phyloP scores from a whole-genome alignment of 2,329 filamentous ascomycete species.

The Cladosporium phlei region DNA sequence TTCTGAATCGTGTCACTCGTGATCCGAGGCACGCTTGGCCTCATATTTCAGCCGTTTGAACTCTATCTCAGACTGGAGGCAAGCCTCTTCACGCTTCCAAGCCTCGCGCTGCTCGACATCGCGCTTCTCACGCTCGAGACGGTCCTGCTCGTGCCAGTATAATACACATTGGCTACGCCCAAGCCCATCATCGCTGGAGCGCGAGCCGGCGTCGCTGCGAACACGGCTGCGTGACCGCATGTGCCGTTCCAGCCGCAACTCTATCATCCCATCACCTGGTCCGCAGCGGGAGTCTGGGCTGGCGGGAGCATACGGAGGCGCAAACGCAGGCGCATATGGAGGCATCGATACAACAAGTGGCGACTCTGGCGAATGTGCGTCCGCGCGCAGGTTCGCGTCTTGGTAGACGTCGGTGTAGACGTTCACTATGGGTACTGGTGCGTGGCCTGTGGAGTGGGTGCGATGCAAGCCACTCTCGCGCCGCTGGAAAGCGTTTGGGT shows the following conservation, averaged over 20 bases:
- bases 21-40: conserved; percentile 29
- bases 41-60: conserved; percentile 29
- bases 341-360: conserved; percentile 20
- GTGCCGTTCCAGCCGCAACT: conserved; percentile 28
- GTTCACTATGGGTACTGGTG: conserved; percentile 43
- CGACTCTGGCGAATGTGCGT: conserved; percentile 15
- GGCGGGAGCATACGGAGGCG: conserved; percentile 14
- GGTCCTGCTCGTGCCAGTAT: conserved; percentile 29
- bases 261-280: conserved; percentile 26
- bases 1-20: conserved; percentile 33
- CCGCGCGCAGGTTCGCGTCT: conserved; percentile 21
- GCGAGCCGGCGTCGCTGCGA: conserved; percentile 21
- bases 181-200: conserved; percentile 28
- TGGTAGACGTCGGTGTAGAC: conserved; percentile 43
- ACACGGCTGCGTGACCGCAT: conserved; percentile 32
- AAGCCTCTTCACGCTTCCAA: conserved; percentile 36
- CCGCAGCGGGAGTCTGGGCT: conserved; percentile 21
- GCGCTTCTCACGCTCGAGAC: conserved; percentile 33
- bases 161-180: conserved; percentile 24
- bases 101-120: conserved; percentile 29
- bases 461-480: conserved; percentile 33
- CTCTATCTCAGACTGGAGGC: conserved; percentile 26
- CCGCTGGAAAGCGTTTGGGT: conserved; percentile 4
- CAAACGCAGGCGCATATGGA: conserved; percentile 8
- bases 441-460: conserved; percentile 41